Evolutionary conservation across 2,329 filamentous ascomycete species (phyloP).

Genomic region (Plenodomus biglobosus): DNA sequence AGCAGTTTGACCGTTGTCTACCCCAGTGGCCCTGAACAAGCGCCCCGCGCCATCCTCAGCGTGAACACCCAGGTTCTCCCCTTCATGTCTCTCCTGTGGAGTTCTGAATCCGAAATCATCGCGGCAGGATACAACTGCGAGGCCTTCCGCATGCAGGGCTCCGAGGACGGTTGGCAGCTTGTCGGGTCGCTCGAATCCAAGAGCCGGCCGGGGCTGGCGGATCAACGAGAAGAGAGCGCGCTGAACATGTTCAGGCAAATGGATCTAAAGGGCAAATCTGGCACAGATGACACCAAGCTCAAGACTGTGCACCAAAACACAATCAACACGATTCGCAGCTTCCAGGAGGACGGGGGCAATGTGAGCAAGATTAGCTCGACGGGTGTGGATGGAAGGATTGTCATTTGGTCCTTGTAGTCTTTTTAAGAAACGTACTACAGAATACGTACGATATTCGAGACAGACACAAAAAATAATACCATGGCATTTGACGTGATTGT

Average conservation of each 20-base stretch:
- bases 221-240: slow-evolving; percentile 82
- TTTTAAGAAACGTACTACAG: too few species aligned
- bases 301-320: slow-evolving; percentile 98
- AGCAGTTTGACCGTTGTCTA: slow-evolving; percentile 97
- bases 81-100: slow-evolving; percentile 93
- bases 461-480: too few species aligned
- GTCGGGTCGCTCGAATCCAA: slow-evolving; percentile 79
- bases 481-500: too few species aligned
- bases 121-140: slow-evolving; percentile 89
- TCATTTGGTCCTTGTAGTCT: slow-evolving; percentile 50
- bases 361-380: slow-evolving; percentile 78
- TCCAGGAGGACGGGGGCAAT: slow-evolving; percentile 63
- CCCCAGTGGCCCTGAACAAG: slow-evolving; percentile 85
- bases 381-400: slow-evolving; percentile 52
- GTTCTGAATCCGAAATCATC: slow-evolving; percentile 86
- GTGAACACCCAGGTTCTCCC: slow-evolving; percentile 88
- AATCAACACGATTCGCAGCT: slow-evolving; percentile 79
- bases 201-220: slow-evolving; percentile 59
- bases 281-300: slow-evolving; percentile 81
- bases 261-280: slow-evolving; percentile 87
- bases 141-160: slow-evolving; percentile 84
- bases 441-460: not conserved
- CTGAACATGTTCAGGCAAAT: slow-evolving; percentile 99
- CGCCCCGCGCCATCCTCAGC: slow-evolving; percentile 85
- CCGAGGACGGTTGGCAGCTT: slow-evolving; percentile 78